Percentiles rank a stretch among this genome's conserved stretches.
phyloP scores from a whole-genome alignment of 306 rosid species.

The Inga laurina region DNA sequence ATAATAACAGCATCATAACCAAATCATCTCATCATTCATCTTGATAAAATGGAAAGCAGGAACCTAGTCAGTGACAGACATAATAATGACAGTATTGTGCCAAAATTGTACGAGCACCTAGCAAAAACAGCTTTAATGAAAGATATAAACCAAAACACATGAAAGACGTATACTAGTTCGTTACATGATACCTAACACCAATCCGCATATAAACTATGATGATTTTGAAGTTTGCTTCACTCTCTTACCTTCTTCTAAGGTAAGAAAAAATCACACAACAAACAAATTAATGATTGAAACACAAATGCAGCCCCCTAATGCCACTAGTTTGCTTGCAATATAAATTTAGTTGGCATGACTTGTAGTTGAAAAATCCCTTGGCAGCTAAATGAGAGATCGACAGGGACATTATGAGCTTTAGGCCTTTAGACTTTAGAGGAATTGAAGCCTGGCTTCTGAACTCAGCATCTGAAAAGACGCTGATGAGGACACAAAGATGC shows the following conservation, averaged over 20 bases:
- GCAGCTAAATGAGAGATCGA: not conserved
- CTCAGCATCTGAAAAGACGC: no score
- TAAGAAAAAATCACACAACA: not conserved
- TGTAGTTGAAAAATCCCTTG: not conserved
- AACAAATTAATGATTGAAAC: not conserved
- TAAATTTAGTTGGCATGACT: not conserved
- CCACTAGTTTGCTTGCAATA: not conserved
- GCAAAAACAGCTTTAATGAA: not conserved
- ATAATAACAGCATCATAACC: not conserved
- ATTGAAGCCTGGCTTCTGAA: no score
- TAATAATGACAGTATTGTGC: not conserved
- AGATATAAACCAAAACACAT: not conserved
- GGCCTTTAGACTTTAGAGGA: no score
- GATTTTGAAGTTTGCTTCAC: not conserved
- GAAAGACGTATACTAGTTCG: not conserved
- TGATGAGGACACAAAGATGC: not conserved
- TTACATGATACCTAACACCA: not conserved
- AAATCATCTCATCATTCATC: not conserved
- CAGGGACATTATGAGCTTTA: not conserved
- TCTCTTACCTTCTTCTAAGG: not conserved
- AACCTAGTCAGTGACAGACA: not conserved
- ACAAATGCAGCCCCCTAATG: not conserved
- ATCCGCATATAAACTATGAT: not conserved
- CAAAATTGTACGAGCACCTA: not conserved
- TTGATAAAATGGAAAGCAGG: not conserved